Percentiles rank a stretch among this genome's conserved stretches.
Evolutionary conservation across 2,329 filamentous ascomycete genomes (phyloP).

Genomic region (Zalaria obscura): DNA sequence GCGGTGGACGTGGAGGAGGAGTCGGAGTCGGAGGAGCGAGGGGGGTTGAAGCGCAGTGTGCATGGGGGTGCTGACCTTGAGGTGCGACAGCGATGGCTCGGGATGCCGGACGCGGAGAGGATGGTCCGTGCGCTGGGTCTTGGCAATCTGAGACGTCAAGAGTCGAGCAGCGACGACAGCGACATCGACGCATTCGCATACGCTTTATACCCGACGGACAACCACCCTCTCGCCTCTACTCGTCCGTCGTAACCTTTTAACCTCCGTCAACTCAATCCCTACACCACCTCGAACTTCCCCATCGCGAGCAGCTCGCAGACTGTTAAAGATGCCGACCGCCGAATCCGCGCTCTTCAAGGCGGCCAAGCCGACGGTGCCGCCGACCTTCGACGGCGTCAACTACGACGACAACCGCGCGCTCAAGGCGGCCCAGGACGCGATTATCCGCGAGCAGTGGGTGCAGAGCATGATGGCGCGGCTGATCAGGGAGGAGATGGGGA

Average conservation of each 20-base stretch:
- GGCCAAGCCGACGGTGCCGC: conserved; percentile 68
- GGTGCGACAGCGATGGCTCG: background rate
- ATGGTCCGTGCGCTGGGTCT: too few relatives aligned
- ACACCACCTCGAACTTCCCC: background rate
- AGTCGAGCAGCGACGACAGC: too few relatives aligned
- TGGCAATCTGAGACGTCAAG: too few relatives aligned
- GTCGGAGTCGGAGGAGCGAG: conserved; percentile 4
- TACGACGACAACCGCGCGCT: conserved; percentile 69
- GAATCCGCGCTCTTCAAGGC: conserved; percentile 71
- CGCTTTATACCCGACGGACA: background rate
- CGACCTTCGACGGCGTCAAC: conserved; percentile 76
- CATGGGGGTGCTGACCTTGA: background rate
- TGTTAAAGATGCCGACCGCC: conserved; percentile 56
- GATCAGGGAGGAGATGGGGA: conserved; percentile 69
- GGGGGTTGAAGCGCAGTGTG: conserved; percentile 1
- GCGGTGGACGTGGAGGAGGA: conserved; percentile 10
- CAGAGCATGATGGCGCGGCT: conserved; percentile 77
- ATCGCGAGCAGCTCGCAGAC: background rate
- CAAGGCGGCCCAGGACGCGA: conserved; percentile 70
- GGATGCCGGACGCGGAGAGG: too few relatives aligned
- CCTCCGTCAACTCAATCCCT: background rate
- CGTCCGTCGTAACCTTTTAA: background rate
- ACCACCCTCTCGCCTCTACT: background rate
- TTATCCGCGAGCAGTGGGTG: conserved; percentile 80
- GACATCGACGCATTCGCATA: background rate